A percentile compares a stretch with the other conserved stretches of the same genome.
Evolutionary conservation across 352 stramenopile species (phyloP).

Genomic region (Phytopythium montanum): DNA sequence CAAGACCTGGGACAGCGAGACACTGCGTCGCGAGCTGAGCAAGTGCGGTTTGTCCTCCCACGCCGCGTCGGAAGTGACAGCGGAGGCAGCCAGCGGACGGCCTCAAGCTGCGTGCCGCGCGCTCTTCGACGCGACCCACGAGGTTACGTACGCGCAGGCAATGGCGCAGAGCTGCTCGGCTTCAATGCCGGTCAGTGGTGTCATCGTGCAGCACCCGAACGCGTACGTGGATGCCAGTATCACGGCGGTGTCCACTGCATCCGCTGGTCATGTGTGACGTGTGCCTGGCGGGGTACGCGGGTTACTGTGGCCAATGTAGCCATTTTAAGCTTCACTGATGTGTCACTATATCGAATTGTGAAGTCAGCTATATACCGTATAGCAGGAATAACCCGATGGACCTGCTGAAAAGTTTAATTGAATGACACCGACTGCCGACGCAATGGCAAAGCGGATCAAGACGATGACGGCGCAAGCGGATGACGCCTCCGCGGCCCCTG

Average conservation of each 20-base stretch:
- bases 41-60: constrained; percentile 16
- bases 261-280: neutral
- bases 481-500: neutral
- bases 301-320: neutral
- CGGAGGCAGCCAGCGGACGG: constrained; percentile 25
- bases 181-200: neutral
- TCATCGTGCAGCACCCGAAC: constrained; percentile 52
- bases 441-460: constrained; percentile 8
- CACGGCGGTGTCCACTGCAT: neutral
- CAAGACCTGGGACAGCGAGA: constrained; percentile 55
- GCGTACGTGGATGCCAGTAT: constrained; percentile 42
- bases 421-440: neutral
- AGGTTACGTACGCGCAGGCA: constrained; percentile 12
- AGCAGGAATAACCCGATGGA: neutral
- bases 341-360: neutral
- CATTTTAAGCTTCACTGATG: neutral
- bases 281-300: neutral
- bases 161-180: neutral
- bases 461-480: constrained; percentile 8
- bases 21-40: constrained; percentile 42
- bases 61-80: constrained; percentile 24
- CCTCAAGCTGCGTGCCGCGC: constrained; percentile 38
- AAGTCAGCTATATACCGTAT: neutral
- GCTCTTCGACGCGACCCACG: constrained; percentile 49
- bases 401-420: neutral